Conservation (phyloP, 2,329 filamentous ascomycete species). For the Colletotrichum phormii region DNA sequence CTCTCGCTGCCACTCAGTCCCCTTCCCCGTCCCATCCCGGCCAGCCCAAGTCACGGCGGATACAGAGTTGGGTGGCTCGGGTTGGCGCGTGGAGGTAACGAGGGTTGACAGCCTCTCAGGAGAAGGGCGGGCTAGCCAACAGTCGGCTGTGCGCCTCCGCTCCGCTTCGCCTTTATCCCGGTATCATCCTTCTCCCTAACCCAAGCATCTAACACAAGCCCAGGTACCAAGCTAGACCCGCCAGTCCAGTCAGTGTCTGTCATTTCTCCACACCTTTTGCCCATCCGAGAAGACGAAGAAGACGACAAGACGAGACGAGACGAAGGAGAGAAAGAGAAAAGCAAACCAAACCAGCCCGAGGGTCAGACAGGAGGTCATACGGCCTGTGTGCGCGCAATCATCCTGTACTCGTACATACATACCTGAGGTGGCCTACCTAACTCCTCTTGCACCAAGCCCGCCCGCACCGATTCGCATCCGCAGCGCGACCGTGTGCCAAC, state of each 20-base stretch:
- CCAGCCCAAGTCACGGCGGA: conserved; percentile 28
- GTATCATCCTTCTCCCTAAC: conserved; percentile 37
- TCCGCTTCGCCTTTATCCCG: conserved; percentile 38
- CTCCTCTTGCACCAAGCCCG: neutral
- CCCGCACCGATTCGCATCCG: conserved; percentile 5
- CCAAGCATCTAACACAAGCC: conserved; percentile 37
- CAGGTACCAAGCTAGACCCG: conserved; percentile 36
- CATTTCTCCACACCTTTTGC: conserved; percentile 21
- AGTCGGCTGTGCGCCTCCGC: conserved; percentile 36
- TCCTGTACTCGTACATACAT: neutral
- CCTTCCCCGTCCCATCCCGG: conserved; percentile 29
- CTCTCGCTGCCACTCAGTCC: conserved; percentile 10
- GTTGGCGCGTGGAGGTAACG: conserved; percentile 29
- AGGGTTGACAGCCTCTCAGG: conserved; percentile 34
- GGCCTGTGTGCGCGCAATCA: neutral
- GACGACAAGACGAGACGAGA: neutral
- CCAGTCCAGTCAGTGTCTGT: conserved; percentile 23
- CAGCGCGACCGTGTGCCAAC: conserved; percentile 3
- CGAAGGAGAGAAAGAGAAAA: neutral
- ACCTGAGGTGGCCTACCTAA: neutral
- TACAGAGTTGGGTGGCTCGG: conserved; percentile 32
- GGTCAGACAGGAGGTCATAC: neutral
- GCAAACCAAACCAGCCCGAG: neutral
- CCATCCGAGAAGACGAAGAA: conserved; percentile 9
- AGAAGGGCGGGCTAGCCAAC: conserved; percentile 35